Percentiles rank a stretch among this genome's conserved stretches.
Conservation (phyloP, 306 rosid genomes). For the Acacia crassicarpa region DNA sequence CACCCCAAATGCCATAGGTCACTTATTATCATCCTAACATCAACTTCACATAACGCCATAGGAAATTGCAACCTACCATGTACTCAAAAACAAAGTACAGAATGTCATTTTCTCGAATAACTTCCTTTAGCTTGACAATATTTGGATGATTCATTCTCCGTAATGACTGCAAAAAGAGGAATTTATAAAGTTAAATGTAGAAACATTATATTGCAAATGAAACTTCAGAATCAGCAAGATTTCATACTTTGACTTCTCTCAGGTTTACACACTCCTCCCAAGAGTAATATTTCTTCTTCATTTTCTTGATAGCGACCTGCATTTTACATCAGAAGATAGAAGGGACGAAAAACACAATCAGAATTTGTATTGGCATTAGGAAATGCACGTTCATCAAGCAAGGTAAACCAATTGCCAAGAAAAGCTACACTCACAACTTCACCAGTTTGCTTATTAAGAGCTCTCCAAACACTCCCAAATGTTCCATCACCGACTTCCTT, state of each 20-base stretch:
- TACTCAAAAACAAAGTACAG: constrained; percentile 93
- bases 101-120: constrained; percentile 85
- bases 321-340: constrained; percentile 14
- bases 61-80: constrained; percentile 61
- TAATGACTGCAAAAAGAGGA: constrained; percentile 59
- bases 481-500: constrained; percentile 99
- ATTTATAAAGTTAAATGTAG: background rate
- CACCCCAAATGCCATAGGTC: constrained; percentile 21
- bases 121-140: constrained; percentile 96
- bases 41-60: background rate
- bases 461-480: constrained; percentile 97
- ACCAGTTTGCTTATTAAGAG: constrained; percentile 85
- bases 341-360: background rate
- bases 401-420: background rate
- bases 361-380: background rate
- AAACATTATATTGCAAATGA: background rate
- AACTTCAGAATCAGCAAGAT: constrained; percentile 2
- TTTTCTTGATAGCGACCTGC: constrained; percentile 95
- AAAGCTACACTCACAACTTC: constrained; percentile 79
- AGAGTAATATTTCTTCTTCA: constrained; percentile 95
- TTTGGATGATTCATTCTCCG: constrained; percentile 96
- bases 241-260: constrained; percentile 89
- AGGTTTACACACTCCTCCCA: constrained; percentile 98
- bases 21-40: constrained; percentile 22
- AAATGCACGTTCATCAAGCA: background rate